Evolutionary conservation across 169 alveolate species (phyloP).

Genomic region (Babesia bigemina): DNA sequence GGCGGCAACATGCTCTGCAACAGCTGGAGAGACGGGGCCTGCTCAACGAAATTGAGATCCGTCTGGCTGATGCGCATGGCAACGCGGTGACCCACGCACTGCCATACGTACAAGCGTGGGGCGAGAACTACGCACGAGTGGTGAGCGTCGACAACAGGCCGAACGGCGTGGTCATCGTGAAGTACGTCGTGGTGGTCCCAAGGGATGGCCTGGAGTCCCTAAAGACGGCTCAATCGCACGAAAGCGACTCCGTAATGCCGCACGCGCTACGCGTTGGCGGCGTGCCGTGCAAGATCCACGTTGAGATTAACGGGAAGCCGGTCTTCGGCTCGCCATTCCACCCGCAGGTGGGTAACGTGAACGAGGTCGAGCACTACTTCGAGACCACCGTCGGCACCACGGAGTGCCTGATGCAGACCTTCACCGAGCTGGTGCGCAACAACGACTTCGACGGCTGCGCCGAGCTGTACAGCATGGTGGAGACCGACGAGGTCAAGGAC

Average conservation of each 20-base stretch:
- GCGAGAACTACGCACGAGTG: slow-evolving; percentile 44
- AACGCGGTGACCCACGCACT: slow-evolving; percentile 33
- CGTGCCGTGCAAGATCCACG: slow-evolving; percentile 35
- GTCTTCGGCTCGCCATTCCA: slow-evolving; percentile 64
- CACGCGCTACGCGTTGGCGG: not conserved
- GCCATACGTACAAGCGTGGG: slow-evolving; percentile 62
- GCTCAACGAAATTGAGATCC: slow-evolving; percentile 42
- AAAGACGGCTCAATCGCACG: slow-evolving; percentile 9
- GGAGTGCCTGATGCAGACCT: slow-evolving; percentile 10
- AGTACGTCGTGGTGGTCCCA: slow-evolving; percentile 50
- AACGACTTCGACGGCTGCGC: slow-evolving; percentile 51
- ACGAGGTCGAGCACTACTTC: slow-evolving; percentile 40
- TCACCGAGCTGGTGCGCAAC: slow-evolving; percentile 18
- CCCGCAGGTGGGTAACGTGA: slow-evolving; percentile 36
- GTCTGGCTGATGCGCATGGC: slow-evolving; percentile 51
- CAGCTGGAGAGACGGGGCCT: slow-evolving; percentile 25
- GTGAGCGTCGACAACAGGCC: slow-evolving; percentile 27
- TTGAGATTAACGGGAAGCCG: slow-evolving; percentile 49
- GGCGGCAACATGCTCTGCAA: slow-evolving; percentile 6
- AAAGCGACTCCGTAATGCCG: slow-evolving; percentile 7
- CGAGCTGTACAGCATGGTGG: slow-evolving; percentile 13
- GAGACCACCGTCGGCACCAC: slow-evolving; percentile 8
- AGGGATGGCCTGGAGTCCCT: slow-evolving; percentile 17
- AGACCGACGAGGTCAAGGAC: slow-evolving; percentile 6
- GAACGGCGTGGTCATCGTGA: slow-evolving; percentile 41